Evolutionary conservation across 345 rosid species (phyloP).

Genomic region (Eucalyptus guilfoylei): DNA sequence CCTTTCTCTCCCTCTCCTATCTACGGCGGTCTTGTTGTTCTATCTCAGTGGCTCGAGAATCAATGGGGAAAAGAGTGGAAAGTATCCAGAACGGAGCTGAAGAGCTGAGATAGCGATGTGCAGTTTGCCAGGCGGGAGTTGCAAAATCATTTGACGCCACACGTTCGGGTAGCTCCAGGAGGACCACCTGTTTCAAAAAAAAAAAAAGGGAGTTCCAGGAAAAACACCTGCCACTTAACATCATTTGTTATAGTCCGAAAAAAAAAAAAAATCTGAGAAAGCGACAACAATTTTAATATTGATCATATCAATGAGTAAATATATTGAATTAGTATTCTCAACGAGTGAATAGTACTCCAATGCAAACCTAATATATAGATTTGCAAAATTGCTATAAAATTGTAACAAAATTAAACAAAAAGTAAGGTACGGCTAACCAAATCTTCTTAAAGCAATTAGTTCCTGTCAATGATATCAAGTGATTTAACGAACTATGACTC

Average conservation of each 20-base stretch:
- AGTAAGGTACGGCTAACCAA: rapidly evolving
- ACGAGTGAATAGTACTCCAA: background rate
- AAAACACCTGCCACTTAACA: background rate
- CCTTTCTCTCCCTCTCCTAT: background rate
- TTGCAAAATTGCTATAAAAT: background rate
- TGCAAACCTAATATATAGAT: background rate
- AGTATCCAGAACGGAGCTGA: background rate
- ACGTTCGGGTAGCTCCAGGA: background rate
- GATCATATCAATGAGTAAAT: background rate
- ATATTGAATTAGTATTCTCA: background rate
- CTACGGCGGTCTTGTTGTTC: background rate
- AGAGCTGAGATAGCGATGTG: background rate
- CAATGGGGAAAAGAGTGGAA: background rate
- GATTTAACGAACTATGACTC: rapidly evolving
- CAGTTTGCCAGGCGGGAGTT: background rate
- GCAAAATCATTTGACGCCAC: background rate
- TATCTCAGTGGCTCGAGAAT: background rate
- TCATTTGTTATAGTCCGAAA: background rate
- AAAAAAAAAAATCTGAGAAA: background rate
- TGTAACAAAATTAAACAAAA: too few species aligned
- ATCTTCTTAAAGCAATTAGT: too few species aligned
- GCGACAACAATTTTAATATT: background rate
- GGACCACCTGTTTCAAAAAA: background rate
- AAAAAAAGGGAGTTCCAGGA: background rate
- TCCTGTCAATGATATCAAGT: too few species aligned